Base-by-base conservation (phyloP, 2,329 filamentous ascomycete genomes). In the Aspergillus persii region DNA sequence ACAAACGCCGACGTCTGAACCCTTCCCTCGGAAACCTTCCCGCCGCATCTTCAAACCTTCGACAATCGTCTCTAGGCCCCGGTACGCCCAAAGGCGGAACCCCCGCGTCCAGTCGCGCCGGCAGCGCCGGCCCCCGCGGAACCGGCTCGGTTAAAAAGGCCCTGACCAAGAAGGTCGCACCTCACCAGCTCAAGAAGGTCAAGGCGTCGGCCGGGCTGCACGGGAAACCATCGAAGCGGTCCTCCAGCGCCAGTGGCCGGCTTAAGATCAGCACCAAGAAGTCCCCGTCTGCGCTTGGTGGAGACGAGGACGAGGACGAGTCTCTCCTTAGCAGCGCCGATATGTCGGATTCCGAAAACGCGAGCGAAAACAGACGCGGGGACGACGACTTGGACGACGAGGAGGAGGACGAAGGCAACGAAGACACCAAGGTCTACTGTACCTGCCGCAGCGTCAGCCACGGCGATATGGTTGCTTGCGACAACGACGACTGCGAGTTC, bases 391-490 rank as follows among this genome's bases (percentile, higher is more conserved):
- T 77, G 59, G 79, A 80, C n/a, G 79, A 78, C 11, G 77, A 77
- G 29, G 78, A 80, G 7, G 79, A 79, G 50, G 80, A 81, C 18
- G 80, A 81, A 60, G 79, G 76, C 9, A 82, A 81, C 49, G 83
- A 84, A 64, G 82, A 86, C 68, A 84, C 86, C 61, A 84, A 84
- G 61, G 82, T 84, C 46, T 89, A 88, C 69, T 89, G 86, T 73
- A 86, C 86, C 64, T 89, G 86, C 68, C 84, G 85, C 53, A 83
- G 84, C 62, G 85, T 87, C 41, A 85, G 81, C 63, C 87, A 87
- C 68, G 86, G 86, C 18, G 84, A 87, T 68, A 89, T 89, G 86
- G 83, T 89, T 46, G 86, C 84, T 11, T 89, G 86, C 68, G 86
- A 89, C 71, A 88, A 88, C 69, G 84, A 86, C 41, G 77, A 80